A percentile compares a stretch with the other conserved stretches of the same genome.
These are phyloP conservation scores for Crithidia mellificae DNA, from an alignment of 208 protist genomes.

Conservation along the genomic window DNA sequence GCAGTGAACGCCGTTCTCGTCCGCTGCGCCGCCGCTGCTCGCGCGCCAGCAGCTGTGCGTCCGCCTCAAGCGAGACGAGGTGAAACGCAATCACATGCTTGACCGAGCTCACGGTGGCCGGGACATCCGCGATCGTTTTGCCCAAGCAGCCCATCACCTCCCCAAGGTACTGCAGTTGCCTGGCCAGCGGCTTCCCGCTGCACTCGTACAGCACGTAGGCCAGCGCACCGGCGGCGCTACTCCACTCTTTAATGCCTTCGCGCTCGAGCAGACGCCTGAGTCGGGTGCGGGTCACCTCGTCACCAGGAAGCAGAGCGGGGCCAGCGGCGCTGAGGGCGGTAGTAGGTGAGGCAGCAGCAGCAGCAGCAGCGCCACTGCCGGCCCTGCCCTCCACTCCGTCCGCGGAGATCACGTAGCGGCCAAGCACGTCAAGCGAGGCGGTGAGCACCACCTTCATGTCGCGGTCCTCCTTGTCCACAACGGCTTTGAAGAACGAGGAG, in stretches of 20 bases:
- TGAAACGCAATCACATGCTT: slow-evolving; percentile 53
- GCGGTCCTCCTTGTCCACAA: slow-evolving; percentile 38
- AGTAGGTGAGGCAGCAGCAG: not conserved
- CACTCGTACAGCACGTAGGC: slow-evolving; percentile 34
- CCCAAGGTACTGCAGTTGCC: slow-evolving; percentile 20
- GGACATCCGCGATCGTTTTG: slow-evolving; percentile 20
- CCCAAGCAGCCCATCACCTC: slow-evolving; percentile 23
- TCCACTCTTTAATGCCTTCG: slow-evolving; percentile 22
- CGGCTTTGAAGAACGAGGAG: slow-evolving; percentile 25
- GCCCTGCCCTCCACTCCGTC: not conserved
- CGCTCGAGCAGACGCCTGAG: slow-evolving; percentile 27
- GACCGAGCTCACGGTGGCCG: slow-evolving; percentile 16
- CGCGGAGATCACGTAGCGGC: slow-evolving; percentile 28
- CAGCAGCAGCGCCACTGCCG: not conserved
- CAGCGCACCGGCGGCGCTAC: slow-evolving; percentile 12
- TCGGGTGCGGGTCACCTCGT: slow-evolving; percentile 4
- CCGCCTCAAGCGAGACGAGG: slow-evolving; percentile 72
- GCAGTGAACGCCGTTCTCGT: not conserved
- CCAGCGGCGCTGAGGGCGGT: too few relatives aligned
- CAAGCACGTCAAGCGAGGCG: slow-evolving; percentile 33
- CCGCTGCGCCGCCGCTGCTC: slow-evolving; percentile 17
- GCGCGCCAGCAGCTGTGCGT: slow-evolving; percentile 40
- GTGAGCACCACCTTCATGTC: slow-evolving; percentile 30
- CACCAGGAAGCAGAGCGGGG: not conserved
- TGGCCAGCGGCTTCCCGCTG: slow-evolving; percentile 10